A percentile compares a stretch with the other conserved stretches of the same genome.
Conservation (phyloP, 331 rosid genomes). For the Cydonia oblonga region DNA sequence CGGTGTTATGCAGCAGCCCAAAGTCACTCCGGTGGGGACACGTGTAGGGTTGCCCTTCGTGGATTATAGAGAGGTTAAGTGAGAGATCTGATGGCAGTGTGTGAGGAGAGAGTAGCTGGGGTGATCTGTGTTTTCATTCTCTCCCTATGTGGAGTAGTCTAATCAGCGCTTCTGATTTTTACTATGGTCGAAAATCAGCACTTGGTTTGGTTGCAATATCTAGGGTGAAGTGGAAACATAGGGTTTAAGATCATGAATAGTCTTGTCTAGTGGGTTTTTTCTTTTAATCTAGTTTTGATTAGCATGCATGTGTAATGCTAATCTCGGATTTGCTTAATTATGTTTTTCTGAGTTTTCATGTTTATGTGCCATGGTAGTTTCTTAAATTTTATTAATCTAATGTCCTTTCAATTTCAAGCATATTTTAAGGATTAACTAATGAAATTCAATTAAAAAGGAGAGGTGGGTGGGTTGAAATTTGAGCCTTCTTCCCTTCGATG, state of each 20-base stretch:
- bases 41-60: background rate
- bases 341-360: no score
- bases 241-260: no score
- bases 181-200: no score
- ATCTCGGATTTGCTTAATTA: no score
- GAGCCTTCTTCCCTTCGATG: background rate
- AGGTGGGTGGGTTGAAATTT: background rate
- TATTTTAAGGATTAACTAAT: no score
- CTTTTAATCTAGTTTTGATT: no score
- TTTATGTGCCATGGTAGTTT: background rate
- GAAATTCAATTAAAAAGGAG: background rate
- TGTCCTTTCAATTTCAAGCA: no score
- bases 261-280: no score
- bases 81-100: background rate
- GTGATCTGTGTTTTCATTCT: conserved; percentile 12
- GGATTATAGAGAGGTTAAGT: background rate
- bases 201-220: background rate
- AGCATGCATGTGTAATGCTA: no score
- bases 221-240: conserved; percentile 19
- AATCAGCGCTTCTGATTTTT: background rate
- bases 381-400: no score
- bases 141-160: background rate
- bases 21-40: background rate
- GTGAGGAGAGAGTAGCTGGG: background rate
- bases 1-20: background rate